A percentile compares a stretch with the other conserved stretches of the same genome.
Evolutionary conservation across 139 green algal species (phyloP).

Genomic region (Nannochloris sp.): DNA sequence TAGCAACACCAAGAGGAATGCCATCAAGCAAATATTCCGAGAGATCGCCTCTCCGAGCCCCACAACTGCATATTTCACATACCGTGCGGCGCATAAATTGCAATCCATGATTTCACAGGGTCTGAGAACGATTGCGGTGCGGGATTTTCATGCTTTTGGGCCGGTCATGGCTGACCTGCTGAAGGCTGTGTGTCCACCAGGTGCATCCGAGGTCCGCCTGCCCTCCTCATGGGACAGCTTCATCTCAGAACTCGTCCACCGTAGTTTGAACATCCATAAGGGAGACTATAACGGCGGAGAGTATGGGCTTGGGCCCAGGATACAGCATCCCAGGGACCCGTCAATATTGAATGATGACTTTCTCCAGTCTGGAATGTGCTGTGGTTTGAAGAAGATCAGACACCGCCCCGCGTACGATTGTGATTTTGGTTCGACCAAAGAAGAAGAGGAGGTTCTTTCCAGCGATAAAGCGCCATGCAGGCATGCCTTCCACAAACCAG

Average conservation of each 20-base stretch:
- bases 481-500: neutral
- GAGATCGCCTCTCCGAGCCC: neutral
- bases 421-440: neutral
- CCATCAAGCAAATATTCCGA: neutral
- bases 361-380: neutral
- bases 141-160: neutral
- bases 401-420: neutral
- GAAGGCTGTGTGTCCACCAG: neutral
- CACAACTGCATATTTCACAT: neutral
- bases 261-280: neutral
- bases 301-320: neutral
- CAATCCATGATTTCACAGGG: neutral
- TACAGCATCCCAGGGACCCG: neutral
- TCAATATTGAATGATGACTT: conserved; percentile 1
- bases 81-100: neutral
- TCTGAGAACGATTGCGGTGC: neutral
- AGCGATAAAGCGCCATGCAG: neutral
- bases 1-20: neutral
- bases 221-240: neutral
- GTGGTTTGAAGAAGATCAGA: neutral
- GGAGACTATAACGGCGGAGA: neutral
- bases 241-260: neutral
- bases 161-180: neutral
- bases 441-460: neutral
- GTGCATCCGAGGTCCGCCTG: neutral